These are phyloP conservation scores for Aspergillus sparsus DNA, from an alignment of 495 filamentous ascomycete species.

Conservation along the genomic window DNA sequence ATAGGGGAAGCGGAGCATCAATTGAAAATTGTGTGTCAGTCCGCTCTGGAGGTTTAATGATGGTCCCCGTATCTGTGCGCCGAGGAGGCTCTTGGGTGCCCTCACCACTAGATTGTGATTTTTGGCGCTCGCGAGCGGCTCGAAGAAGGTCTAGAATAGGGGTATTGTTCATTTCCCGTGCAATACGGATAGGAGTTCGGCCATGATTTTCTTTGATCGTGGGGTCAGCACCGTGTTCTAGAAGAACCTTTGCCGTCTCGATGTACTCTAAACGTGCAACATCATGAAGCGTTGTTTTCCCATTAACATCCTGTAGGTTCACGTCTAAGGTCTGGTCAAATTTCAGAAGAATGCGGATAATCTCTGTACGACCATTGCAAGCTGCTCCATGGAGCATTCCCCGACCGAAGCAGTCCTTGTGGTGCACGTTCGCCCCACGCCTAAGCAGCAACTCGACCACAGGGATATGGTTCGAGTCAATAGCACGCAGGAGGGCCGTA, in stretches of 20 bases:
- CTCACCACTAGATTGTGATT: background rate
- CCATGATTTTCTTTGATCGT: slow-evolving; percentile 16
- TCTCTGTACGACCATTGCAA: slow-evolving; percentile 1
- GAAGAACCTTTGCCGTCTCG: slow-evolving; percentile 8
- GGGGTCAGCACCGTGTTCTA: slow-evolving; percentile 11
- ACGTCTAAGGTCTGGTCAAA: slow-evolving; percentile 11
- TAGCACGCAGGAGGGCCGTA: slow-evolving; percentile 13
- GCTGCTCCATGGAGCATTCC: slow-evolving; percentile 11
- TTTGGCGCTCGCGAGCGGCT: background rate
- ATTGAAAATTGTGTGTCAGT: slow-evolving; percentile 2
- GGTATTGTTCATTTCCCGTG: slow-evolving; percentile 4
- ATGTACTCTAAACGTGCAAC: background rate
- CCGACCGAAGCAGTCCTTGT: slow-evolving; percentile 14
- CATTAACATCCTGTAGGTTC: slow-evolving; percentile 12
- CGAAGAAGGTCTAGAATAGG: slow-evolving; percentile 6
- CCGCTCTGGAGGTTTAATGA: background rate
- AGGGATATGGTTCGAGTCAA: slow-evolving; percentile 3
- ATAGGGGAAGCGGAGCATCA: slow-evolving; percentile 6
- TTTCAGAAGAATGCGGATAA: slow-evolving; percentile 8
- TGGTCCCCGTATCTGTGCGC: slow-evolving; percentile 6
- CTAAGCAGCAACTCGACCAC: slow-evolving; percentile 5
- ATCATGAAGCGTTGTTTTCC: slow-evolving; percentile 15
- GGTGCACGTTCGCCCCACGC: slow-evolving; percentile 12
- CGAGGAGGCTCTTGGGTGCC: background rate
- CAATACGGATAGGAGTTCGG: slow-evolving; percentile 12